Conservation (phyloP, 1,284 basidiomycete genomes). For the Cutaneotrichosporon arboriforme region DNA sequence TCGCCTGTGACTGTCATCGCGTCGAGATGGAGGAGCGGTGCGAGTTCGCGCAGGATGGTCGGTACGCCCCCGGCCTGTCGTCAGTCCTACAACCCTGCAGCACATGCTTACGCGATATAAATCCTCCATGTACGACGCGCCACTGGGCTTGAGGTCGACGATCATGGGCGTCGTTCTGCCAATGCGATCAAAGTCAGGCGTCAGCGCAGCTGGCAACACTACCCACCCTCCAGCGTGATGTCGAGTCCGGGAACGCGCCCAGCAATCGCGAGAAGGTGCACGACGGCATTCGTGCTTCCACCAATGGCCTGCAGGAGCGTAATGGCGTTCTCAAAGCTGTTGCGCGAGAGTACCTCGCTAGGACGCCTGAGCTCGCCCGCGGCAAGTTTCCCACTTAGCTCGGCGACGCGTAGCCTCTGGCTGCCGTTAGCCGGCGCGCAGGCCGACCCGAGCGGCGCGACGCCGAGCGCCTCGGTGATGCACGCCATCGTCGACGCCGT, state of each 20-base stretch:
- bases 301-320: slow-evolving; percentile 49
- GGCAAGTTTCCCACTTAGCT: slow-evolving; percentile 32
- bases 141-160: slow-evolving; percentile 50
- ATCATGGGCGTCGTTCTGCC: slow-evolving; percentile 47
- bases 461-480: slow-evolving; percentile 41
- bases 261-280: slow-evolving; percentile 51
- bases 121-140: slow-evolving; percentile 50
- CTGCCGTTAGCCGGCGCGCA: slow-evolving; percentile 39
- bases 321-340: slow-evolving; percentile 51
- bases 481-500: slow-evolving; percentile 47
- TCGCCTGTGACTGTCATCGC: slow-evolving; percentile 42
- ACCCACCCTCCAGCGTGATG: slow-evolving; percentile 44
- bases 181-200: slow-evolving; percentile 43
- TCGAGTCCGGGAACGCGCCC: slow-evolving; percentile 44
- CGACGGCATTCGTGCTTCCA: slow-evolving; percentile 50
- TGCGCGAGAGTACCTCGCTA: slow-evolving; percentile 45
- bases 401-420: slow-evolving; percentile 40
- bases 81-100: background rate
- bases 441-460: slow-evolving; percentile 40
- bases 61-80: slow-evolving; percentile 48
- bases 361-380: slow-evolving; percentile 30
- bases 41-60: slow-evolving; percentile 27
- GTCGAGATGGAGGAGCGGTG: slow-evolving; percentile 33
- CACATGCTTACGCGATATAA: slow-evolving; percentile 35
- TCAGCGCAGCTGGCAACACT: background rate